phyloP scores from a whole-genome alignment of 768 basidiomycete species.

The Tulasnella sp. region DNA sequence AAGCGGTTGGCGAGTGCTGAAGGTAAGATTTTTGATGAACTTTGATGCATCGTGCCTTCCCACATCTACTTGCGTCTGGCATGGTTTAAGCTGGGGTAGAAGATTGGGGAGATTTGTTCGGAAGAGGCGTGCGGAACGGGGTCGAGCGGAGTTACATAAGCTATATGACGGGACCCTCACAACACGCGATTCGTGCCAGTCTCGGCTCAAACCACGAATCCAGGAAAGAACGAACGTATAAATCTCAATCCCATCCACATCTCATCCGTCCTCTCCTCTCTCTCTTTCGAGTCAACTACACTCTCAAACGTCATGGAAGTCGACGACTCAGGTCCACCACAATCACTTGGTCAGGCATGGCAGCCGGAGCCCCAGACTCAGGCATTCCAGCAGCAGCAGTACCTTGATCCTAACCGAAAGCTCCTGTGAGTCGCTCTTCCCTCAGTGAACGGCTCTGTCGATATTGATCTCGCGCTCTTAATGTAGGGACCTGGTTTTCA shows the following conservation, averaged over 20 bases:
- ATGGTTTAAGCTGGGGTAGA: slow-evolving; percentile 5
- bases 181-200: slow-evolving; percentile 5
- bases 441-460: background rate
- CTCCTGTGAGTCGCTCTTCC: background rate
- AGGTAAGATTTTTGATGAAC: background rate
- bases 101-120: background rate
- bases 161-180: background rate
- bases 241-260: slow-evolving; percentile 8
- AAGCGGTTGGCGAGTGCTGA: background rate
- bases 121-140: background rate
- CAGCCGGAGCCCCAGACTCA: background rate
- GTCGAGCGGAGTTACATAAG: background rate
- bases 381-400: background rate
- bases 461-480: background rate
- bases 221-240: slow-evolving; percentile 2
- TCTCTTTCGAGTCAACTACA: background rate
- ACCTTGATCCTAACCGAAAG: slow-evolving; percentile 8
- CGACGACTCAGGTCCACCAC: slow-evolving; percentile 12
- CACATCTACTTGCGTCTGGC: background rate
- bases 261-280: background rate
- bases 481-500: slow-evolving; percentile 83
- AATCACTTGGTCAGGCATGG: background rate
- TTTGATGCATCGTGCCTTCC: slow-evolving; percentile 7
- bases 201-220: slow-evolving; percentile 4
- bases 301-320: slow-evolving; percentile 5